Base-by-base conservation (phyloP, 305 asterid species). In the Fraxinus xanthoxyloides region DNA sequence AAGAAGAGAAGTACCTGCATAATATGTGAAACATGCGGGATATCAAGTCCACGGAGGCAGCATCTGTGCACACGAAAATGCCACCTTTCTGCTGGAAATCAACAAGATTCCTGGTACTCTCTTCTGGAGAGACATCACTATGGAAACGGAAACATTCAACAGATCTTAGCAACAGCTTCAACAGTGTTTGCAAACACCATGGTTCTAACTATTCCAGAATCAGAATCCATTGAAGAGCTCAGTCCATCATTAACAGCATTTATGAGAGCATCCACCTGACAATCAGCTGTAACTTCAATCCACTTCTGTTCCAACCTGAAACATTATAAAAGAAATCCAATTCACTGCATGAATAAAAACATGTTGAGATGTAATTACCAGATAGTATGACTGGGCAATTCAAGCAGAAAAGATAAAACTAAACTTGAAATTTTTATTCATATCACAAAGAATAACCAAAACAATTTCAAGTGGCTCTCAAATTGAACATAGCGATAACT, bases 41-140 rank as follows among this genome's bases (percentile, higher is more conserved):
- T 89, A 76, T 96, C 98, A 75, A 96, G 92, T 69, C 99, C 98
- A 86, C 98, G 97, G 99, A 96, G 79, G 99, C 99, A 83, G 98
- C 97, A 89, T 94, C 99, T 0, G 99, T 94, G 83, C 98, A 94
- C 56, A 94, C 97, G 88, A 96, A 91, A 83, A 94, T 92, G 54
- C 99, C 99, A 43, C 98, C 98, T 21, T 89, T 89, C 84, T 85
- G 90, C 86, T 90, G 97, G 89, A 96, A 96, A 82, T 89, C 89
- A 30, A 87, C 78, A 69, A 96, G 88, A 85, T 90, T 96, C 78
- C 87, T 85, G 0, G 92, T 87, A 75, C 97, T 90, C 85, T 91
- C 97, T 78, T 94, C 98, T 70, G 91, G 87, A 56, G 99, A 88
- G 85, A 89, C 87, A 82, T 86, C 86, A 59, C 98, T 89, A 80